phyloP scores from a whole-genome alignment of 257 asterid genomes.

The Cynanchum wilfordii region DNA sequence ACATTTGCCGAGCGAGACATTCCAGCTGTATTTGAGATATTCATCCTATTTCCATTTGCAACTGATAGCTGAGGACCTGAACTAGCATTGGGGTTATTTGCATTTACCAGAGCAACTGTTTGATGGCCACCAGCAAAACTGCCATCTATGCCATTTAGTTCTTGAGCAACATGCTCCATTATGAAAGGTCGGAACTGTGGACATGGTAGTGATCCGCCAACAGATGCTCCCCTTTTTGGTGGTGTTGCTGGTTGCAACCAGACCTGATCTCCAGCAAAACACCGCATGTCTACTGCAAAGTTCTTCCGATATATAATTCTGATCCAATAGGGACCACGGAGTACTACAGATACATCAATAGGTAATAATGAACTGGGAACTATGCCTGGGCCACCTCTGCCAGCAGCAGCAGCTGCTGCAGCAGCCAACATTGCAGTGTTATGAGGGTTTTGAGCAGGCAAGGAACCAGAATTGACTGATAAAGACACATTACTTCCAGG shows the following conservation, averaged over 20 bases:
- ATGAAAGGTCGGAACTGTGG: slow-evolving; percentile 99
- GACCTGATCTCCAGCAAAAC: slow-evolving; percentile 99
- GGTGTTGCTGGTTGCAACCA: slow-evolving; percentile 99
- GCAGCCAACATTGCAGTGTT: slow-evolving; percentile 74
- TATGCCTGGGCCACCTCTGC: slow-evolving; percentile 96
- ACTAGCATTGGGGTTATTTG: slow-evolving; percentile 47
- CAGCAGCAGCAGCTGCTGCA: slow-evolving; percentile 84
- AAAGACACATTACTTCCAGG: slow-evolving; percentile 47
- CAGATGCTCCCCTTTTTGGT: slow-evolving; percentile 87
- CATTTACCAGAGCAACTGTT: slow-evolving; percentile 58
- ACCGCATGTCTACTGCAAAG: slow-evolving; percentile 98
- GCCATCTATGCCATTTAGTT: slow-evolving; percentile 88
- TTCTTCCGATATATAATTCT: slow-evolving; percentile 89
- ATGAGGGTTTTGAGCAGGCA: slow-evolving; percentile 48
- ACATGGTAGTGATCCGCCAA: slow-evolving; percentile 97
- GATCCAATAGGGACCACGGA: slow-evolving; percentile 98
- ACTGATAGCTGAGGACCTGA: slow-evolving; percentile 54
- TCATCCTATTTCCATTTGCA: slow-evolving; percentile 56
- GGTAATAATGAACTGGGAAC: slow-evolving; percentile 99
- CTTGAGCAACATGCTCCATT: slow-evolving; percentile 99
- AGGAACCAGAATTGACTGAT: slow-evolving; percentile 44
- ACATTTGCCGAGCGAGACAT: slow-evolving; percentile 65
- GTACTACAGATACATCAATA: slow-evolving; percentile 96
- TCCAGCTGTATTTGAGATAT: slow-evolving; percentile 47
- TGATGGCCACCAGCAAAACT: slow-evolving; percentile 77